A percentile compares a stretch with the other conserved stretches of the same genome.
phyloP scores from a whole-genome alignment of 805 yeast species.

The Teunomyces barrocoloradensis region DNA sequence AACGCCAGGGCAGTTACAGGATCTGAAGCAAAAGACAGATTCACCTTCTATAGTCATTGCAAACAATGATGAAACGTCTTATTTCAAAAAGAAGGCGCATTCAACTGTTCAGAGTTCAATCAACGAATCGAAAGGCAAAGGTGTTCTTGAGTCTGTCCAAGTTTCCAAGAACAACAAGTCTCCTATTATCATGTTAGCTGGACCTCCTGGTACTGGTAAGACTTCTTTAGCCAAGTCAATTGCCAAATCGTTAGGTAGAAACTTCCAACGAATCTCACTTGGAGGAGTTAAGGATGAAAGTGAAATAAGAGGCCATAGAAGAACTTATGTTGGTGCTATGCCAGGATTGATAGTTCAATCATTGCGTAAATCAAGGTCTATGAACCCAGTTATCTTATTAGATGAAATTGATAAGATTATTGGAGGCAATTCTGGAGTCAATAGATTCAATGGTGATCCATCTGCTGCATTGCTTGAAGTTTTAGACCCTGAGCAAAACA shows the following conservation, averaged over 20 bases:
- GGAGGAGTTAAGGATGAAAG: conserved; percentile 91
- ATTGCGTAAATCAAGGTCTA: conserved; percentile 66
- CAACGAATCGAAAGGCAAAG: conserved; percentile 9
- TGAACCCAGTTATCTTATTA: conserved; percentile 79
- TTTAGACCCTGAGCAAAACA: conserved; percentile 86
- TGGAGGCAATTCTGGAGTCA: conserved; percentile 47
- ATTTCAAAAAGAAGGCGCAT: conserved; percentile 23
- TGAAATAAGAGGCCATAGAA: conserved; percentile 84
- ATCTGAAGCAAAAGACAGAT: conserved; percentile 2
- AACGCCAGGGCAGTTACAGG: not conserved
- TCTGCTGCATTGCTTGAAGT: conserved; percentile 87
- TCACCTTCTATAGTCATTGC: conserved; percentile 27
- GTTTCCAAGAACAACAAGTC: conserved; percentile 45
- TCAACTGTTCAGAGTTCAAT: conserved; percentile 15
- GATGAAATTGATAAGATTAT: conserved; percentile 84
- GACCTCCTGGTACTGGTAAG: conserved; percentile 95
- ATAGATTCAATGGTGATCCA: conserved; percentile 73
- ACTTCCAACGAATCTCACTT: conserved; percentile 74
- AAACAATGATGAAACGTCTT: conserved; percentile 32
- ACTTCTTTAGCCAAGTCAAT: conserved; percentile 83
- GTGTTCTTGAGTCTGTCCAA: conserved; percentile 12
- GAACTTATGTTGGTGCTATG: conserved; percentile 91
- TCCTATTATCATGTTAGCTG: conserved; percentile 78
- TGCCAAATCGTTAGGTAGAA: conserved; percentile 69
- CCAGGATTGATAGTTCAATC: conserved; percentile 83